These are phyloP conservation scores for Candida ipomoeae DNA, from an alignment of 805 yeast species.

Conservation along the genomic window DNA sequence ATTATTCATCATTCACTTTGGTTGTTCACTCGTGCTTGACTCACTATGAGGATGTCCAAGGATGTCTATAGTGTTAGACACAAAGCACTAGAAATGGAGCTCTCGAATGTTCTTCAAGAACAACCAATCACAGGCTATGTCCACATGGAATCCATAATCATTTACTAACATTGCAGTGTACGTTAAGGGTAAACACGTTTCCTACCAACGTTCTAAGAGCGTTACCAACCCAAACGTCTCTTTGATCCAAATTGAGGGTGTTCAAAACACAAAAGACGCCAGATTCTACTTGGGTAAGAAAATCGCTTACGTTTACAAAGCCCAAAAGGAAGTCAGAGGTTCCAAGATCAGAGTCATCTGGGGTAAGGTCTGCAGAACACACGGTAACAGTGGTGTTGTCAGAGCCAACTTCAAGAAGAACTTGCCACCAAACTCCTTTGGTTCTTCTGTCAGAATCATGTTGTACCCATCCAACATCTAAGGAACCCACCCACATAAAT, in stretches of 20 bases:
- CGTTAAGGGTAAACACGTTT: constrained; percentile 99
- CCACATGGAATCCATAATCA: not conserved
- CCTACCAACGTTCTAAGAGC: constrained; percentile 99
- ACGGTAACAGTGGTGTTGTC: constrained; percentile 97
- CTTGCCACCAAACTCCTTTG: constrained; percentile 99
- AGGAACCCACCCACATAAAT: constrained; percentile 25
- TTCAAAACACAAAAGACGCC: constrained; percentile 85
- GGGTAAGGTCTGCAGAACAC: constrained; percentile 99
- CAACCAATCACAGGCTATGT: not conserved
- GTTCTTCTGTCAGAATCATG: constrained; percentile 99
- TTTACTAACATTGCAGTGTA: constrained; percentile 62
- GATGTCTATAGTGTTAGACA: no score
- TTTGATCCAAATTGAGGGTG: constrained; percentile 96
- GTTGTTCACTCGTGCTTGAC: no score
- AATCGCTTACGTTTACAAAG: constrained; percentile 99
- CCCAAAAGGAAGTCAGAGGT: constrained; percentile 96
- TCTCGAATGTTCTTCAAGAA: not conserved
- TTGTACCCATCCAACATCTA: constrained; percentile 99
- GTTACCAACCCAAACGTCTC: constrained; percentile 98
- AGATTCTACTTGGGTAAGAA: constrained; percentile 99
- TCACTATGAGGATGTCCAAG: no score
- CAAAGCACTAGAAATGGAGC: no score
- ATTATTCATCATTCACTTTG: no score
- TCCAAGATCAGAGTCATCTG: constrained; percentile 99
- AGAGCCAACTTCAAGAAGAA: constrained; percentile 99